Conservation (phyloP, 2,329 filamentous ascomycete species). For the Sporothrix protearum region DNA sequence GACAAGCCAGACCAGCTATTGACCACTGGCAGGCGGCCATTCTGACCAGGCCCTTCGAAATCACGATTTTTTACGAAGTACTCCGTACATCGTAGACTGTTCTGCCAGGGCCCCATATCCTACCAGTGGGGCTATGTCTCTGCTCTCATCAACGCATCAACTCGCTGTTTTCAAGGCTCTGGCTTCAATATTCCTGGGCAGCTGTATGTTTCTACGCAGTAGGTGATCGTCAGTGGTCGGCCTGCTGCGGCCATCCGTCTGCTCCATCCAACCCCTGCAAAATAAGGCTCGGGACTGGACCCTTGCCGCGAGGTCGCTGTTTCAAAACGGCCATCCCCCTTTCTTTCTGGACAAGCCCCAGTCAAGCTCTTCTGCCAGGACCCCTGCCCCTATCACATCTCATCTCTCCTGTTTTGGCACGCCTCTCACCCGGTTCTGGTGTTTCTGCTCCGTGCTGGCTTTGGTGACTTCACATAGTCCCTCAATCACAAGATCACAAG, state of each 20-base stretch:
- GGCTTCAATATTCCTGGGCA: neutral
- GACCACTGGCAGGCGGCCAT: neutral
- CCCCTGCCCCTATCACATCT: conserved; percentile 20
- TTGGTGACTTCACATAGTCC: neutral
- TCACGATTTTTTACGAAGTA: neutral
- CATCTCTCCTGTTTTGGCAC: neutral
- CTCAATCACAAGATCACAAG: neutral
- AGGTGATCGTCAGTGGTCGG: neutral
- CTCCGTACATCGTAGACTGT: neutral
- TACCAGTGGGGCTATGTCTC: neutral
- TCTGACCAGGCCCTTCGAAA: neutral
- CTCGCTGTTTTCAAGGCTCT: neutral
- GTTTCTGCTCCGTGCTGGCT: neutral
- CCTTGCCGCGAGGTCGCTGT: conserved; percentile 12
- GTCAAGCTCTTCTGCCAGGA: conserved; percentile 4
- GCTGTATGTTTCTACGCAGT: neutral
- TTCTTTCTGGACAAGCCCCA: conserved; percentile 2
- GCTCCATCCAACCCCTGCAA: conserved; percentile 9
- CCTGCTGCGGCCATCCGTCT: conserved; percentile 8
- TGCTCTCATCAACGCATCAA: neutral
- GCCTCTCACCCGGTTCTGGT: neutral
- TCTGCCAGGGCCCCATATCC: neutral
- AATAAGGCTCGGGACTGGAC: conserved; percentile 12
- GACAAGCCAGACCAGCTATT: neutral
- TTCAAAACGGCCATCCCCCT: conserved; percentile 20